Evolutionary conservation across 371 early-diverging fungal genomes (phyloP).

Genomic region (Syncephalastrum contaminatum): DNA sequence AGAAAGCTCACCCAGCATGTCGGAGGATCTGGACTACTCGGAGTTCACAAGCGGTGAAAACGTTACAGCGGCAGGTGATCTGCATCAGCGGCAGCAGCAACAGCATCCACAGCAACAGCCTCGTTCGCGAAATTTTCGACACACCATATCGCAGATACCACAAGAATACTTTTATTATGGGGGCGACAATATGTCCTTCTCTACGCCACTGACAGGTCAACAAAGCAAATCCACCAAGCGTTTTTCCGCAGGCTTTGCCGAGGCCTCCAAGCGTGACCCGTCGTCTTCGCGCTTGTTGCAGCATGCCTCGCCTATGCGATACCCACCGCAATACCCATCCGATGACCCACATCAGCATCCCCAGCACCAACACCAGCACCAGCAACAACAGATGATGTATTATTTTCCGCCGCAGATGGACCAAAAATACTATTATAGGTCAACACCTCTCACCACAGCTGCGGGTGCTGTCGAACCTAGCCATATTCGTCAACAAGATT

Average conservation of each 20-base stretch:
- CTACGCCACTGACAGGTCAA: no score
- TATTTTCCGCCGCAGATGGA: constrained; percentile 6
- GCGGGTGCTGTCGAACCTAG: constrained; percentile 11
- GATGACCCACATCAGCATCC: constrained; percentile 1
- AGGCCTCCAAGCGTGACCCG: no score
- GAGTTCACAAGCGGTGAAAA: constrained; percentile 7
- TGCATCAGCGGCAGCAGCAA: constrained; percentile 5
- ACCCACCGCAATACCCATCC: not conserved
- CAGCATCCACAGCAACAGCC: no score
- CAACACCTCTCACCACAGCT: constrained; percentile 7
- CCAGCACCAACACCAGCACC: constrained; percentile 1
- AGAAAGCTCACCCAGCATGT: constrained; percentile 20
- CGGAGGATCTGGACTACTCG: constrained; percentile 17
- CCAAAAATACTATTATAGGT: constrained; percentile 12
- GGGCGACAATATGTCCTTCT: no score
- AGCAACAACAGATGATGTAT: constrained; percentile 12
- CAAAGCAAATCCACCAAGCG: no score
- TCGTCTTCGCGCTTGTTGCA: no score
- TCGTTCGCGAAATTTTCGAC: no score
- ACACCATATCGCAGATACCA: no score
- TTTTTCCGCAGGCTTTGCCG: no score
- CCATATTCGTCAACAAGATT: constrained; percentile 1
- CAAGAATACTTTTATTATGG: no score
- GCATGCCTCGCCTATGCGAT: constrained; percentile 4
- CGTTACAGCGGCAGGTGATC: constrained; percentile 3